Percentiles rank a stretch among this genome's conserved stretches.
Evolutionary conservation across 768 basidiomycete species (phyloP).

Genomic region (Candolleomyces eurysporus): DNA sequence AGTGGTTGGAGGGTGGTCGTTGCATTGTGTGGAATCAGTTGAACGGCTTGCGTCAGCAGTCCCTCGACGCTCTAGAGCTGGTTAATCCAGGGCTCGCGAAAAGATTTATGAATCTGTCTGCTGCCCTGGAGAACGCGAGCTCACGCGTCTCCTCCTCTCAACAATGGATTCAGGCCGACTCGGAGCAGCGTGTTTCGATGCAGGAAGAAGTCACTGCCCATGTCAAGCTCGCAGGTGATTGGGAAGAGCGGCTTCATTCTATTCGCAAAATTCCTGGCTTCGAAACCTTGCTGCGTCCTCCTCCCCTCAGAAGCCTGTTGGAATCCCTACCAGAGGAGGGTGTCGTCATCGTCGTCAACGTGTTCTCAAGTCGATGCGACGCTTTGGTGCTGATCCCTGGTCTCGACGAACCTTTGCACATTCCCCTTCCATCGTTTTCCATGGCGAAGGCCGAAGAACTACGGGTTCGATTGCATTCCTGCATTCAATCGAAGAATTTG

Average conservation of each 20-base stretch:
- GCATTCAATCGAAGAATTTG: not conserved
- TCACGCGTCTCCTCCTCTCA: not conserved
- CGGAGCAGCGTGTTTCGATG: not conserved
- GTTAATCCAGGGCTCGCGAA: not conserved
- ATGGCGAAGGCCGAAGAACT: conserved; percentile 6
- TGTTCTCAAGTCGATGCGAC: not conserved
- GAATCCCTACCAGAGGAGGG: not conserved
- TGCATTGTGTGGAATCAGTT: conserved; percentile 15
- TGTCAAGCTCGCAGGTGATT: conserved; percentile 16
- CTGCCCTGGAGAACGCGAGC: not conserved
- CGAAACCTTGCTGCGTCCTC: conserved; percentile 15
- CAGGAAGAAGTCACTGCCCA: conserved; percentile 7
- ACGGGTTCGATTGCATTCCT: not conserved
- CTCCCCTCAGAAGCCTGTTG: conserved; percentile 3
- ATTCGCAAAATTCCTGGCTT: conserved; percentile 19
- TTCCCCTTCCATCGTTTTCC: conserved; percentile 8
- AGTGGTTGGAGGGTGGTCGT: conserved; percentile 15
- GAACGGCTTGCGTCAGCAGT: conserved; percentile 3
- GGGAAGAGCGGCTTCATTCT: conserved; percentile 13
- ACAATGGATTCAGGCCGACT: not conserved
- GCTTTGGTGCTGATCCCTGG: not conserved
- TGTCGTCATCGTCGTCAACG: not conserved
- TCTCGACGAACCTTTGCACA: not conserved
- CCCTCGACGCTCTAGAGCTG: not conserved
- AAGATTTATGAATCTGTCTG: not conserved